phyloP scores from a whole-genome alignment of 805 yeast genomes.

The Candida gorgasii region DNA sequence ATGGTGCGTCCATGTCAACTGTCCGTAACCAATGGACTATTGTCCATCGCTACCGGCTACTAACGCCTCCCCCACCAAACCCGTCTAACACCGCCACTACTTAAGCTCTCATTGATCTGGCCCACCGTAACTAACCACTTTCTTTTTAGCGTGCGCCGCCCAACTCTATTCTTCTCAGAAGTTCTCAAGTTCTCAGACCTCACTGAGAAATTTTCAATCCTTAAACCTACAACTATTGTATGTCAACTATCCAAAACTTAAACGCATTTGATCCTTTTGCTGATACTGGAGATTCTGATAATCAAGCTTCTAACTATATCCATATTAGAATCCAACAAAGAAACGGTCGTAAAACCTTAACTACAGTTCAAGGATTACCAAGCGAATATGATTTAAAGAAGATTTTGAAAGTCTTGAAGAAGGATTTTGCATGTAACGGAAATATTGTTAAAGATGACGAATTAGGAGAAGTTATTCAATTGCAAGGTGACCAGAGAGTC shows the following conservation, averaged over 20 bases:
- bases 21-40: no score
- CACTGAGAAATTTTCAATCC: slow-evolving; percentile 5
- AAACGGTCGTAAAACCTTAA: slow-evolving; percentile 97
- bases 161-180: slow-evolving; percentile 1
- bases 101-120: no score
- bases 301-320: slow-evolving; percentile 92
- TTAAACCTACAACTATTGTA: slow-evolving; percentile 29
- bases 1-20: no score
- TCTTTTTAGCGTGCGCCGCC: slow-evolving; percentile 2
- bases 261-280: slow-evolving; percentile 96
- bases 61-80: no score
- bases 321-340: slow-evolving; percentile 99
- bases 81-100: no score
- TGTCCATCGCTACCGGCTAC: no score
- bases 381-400: slow-evolving; percentile 92
- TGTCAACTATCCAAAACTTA: slow-evolving; percentile 91
- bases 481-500: slow-evolving; percentile 98
- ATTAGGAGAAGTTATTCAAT: slow-evolving; percentile 94
- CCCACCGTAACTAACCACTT: not conserved
- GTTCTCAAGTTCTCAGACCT: not conserved
- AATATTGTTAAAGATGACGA: slow-evolving; percentile 95
- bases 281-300: slow-evolving; percentile 99
- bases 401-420: slow-evolving; percentile 89
- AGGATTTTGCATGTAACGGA: slow-evolving; percentile 98
- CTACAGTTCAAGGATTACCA: slow-evolving; percentile 98